A percentile compares a stretch with the other conserved stretches of the same genome.
phyloP scores from a whole-genome alignment of 345 rosid species.

The Geranium brycei region DNA sequence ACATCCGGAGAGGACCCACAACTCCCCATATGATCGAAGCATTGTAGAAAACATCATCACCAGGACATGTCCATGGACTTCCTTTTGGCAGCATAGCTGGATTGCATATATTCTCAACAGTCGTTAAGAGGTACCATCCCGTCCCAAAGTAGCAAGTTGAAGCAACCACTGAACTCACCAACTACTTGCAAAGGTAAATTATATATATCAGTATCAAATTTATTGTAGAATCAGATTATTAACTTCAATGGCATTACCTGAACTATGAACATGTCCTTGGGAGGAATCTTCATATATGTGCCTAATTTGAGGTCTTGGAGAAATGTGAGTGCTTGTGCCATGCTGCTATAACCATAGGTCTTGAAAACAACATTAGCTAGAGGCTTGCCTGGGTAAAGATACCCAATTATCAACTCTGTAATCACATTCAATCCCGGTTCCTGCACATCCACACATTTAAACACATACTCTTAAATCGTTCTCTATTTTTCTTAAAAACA shows the following conservation, averaged over 20 bases:
- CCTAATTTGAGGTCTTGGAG: slow-evolving; percentile 68
- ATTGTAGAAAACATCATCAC: slow-evolving; percentile 62
- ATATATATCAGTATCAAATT: too few species aligned
- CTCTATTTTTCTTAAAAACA: too few species aligned
- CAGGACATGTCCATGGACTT: slow-evolving; percentile 84
- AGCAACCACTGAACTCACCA: slow-evolving; percentile 53
- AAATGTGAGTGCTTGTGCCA: slow-evolving; percentile 64
- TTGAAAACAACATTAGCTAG: slow-evolving; percentile 81
- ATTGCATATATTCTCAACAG: slow-evolving; percentile 49
- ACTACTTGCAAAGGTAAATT: slow-evolving; percentile 10
- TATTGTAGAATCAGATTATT: too few species aligned
- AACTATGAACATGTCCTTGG: slow-evolving; percentile 61
- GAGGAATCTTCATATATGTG: slow-evolving; percentile 86
- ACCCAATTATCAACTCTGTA: slow-evolving; percentile 67
- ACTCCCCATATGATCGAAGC: slow-evolving; percentile 93
- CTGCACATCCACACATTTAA: slow-evolving; percentile 18
- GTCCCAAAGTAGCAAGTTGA: slow-evolving; percentile 50
- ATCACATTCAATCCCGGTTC: slow-evolving; percentile 67
- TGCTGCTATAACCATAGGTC: slow-evolving; percentile 73
- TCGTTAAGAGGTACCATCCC: slow-evolving; percentile 69
- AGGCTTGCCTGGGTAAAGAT: slow-evolving; percentile 62
- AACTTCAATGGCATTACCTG: slow-evolving; percentile 26
- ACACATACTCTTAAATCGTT: too few species aligned
- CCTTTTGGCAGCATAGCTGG: slow-evolving; percentile 39
- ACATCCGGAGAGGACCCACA: slow-evolving; percentile 68